Base-by-base conservation (phyloP, 1,139 yeast species). In the Diutina mesorugosa region DNA sequence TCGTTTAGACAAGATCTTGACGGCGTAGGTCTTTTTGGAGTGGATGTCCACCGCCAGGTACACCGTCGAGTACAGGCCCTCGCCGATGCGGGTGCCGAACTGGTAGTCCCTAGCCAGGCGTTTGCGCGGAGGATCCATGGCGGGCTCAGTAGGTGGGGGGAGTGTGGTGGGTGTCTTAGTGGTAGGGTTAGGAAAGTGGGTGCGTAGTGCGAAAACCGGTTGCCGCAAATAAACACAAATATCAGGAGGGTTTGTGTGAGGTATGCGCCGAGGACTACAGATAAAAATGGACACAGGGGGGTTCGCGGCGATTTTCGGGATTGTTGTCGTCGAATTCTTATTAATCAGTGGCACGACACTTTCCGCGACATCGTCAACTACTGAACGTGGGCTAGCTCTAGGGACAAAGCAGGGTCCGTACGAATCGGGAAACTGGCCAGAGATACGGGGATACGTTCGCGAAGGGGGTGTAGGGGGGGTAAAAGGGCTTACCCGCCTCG, bases 51-150 rank as follows among this genome's bases (percentile, higher is more conserved):
- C 76, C 1, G 90, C 95, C 51, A 86, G 72, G 61, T 79, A 74
- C 6, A 87, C 95, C 0, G 90, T 86, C 4, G 91, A 85, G 65
- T 87, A 87, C 0, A 93, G 86, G 1, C 95, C 95, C 67, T 85
- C 91, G 16, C 95, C 95, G 45, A 87, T 72, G 45, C 80, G 80
- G 55, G 84, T 80, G 2, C 91, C 91, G 60, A 87, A 78, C 62
- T 80, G 83, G 66, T 86, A 87, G 67, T 87, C 93, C 57, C 78
- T 78, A 18, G 85, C 87, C 53, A 50, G 53, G 28, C 53, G 41
- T 18, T 50, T 50, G 53, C 53, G 53, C 7, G 51, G 51, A 26
- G 51, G 35, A 4, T 47, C 51, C 51, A 47, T 47, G 35, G 51
- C 41, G n/a, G 35, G 35, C 12, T 8, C 12, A 10, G 35, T 10